phyloP scores from a whole-genome alignment of 441 rosid genomes.

The Erodium texanum region DNA sequence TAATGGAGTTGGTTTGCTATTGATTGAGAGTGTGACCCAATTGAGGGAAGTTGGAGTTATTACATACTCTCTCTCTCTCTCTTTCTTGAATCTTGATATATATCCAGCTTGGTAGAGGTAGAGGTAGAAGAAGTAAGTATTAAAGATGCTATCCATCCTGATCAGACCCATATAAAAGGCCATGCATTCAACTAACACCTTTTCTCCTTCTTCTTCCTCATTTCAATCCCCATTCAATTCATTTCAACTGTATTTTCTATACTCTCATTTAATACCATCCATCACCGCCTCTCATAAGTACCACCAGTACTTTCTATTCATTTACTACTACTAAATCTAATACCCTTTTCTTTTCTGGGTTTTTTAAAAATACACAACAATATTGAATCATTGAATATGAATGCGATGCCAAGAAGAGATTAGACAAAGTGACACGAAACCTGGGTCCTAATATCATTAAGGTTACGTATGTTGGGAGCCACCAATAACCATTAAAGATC shows the following conservation, averaged over 20 bases:
- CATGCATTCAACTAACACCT: background rate
- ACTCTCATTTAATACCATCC: background rate
- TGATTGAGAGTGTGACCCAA: constrained; percentile 6
- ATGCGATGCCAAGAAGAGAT: background rate
- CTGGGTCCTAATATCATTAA: background rate
- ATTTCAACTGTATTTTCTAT: background rate
- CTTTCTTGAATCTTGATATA: too few relatives aligned
- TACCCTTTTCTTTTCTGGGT: background rate
- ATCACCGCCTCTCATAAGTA: background rate
- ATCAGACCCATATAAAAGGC: too few relatives aligned
- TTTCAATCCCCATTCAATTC: background rate
- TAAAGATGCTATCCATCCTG: background rate
- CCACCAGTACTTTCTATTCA: background rate
- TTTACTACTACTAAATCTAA: background rate
- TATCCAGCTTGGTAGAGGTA: background rate
- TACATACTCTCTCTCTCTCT: background rate
- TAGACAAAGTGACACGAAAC: background rate
- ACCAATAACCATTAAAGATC: background rate
- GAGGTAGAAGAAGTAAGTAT: background rate
- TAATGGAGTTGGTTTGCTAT: constrained; percentile 1
- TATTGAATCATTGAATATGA: background rate
- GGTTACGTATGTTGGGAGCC: constrained; percentile 1
- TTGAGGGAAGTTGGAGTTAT: background rate
- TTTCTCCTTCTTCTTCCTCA: background rate
- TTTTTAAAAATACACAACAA: background rate